Evolutionary conservation across 75 land plant genomes (phyloP).

Genomic region (Cryptomeria japonica): DNA sequence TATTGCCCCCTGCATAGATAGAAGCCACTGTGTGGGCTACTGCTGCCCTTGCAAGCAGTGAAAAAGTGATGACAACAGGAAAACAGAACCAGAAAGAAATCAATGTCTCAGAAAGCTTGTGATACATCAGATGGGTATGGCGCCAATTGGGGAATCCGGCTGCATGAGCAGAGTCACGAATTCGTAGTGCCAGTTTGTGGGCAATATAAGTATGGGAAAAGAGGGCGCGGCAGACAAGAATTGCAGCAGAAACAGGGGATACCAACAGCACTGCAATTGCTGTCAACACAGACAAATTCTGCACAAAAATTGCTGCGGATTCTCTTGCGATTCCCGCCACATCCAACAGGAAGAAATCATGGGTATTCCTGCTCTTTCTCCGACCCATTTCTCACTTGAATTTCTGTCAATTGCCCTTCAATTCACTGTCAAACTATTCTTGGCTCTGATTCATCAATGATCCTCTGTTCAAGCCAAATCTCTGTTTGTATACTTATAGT

Average conservation of each 20-base stretch:
- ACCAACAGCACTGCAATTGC: conserved; percentile 10
- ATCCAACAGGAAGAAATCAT: conserved; percentile 10
- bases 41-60: neutral
- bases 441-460: neutral
- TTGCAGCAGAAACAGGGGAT: conserved; percentile 20
- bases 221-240: conserved; percentile 6
- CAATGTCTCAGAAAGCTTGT: neutral
- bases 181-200: neutral
- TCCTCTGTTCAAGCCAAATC: neutral
- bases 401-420: neutral
- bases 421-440: neutral
- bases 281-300: neutral
- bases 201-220: neutral
- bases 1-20: neutral
- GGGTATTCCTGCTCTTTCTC: neutral
- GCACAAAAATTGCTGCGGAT: conserved; percentile 22
- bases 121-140: neutral
- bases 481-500: too few species aligned
- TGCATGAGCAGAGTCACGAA: neutral
- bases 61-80: conserved; percentile 1
- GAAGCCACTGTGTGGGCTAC: neutral
- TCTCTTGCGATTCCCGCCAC: conserved; percentile 12
- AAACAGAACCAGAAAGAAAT: neutral
- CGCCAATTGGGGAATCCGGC: neutral
- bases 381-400: neutral